phyloP scores from a whole-genome alignment of 73 alveolate species.

The Tetrahymena elliotti region DNA sequence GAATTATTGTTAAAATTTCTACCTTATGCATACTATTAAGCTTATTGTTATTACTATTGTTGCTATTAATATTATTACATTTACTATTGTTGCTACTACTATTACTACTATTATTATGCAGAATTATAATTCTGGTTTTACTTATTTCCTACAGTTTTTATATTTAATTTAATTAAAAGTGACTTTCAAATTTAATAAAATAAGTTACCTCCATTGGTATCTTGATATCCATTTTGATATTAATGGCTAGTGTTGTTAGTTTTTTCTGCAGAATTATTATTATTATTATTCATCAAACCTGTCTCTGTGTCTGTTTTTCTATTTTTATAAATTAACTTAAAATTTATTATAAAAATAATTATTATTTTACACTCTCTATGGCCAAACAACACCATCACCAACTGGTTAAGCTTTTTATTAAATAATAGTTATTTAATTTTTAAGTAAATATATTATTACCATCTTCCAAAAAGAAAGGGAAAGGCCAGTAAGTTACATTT shows the following conservation, averaged over 20 bases:
- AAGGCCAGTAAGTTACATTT: slow-evolving; percentile 65
- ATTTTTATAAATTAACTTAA: not conserved
- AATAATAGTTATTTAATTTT: not conserved
- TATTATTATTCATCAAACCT: not conserved
- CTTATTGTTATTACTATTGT: not conserved
- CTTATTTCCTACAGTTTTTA: not conserved
- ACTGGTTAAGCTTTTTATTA: not conserved
- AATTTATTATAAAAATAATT: not conserved
- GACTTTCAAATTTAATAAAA: not conserved
- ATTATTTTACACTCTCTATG: not conserved
- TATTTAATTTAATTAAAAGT: not conserved
- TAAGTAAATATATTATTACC: slow-evolving; percentile 7
- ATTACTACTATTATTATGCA: not conserved
- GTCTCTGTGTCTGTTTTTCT: not conserved
- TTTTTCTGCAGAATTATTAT: not conserved
- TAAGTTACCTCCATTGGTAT: not conserved
- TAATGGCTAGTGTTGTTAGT: not conserved
- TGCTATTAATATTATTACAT: not conserved
- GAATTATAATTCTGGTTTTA: not conserved
- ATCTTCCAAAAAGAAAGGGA: slow-evolving; percentile 70
- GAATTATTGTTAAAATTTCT: not conserved
- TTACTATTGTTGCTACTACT: not conserved
- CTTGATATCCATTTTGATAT: not conserved
- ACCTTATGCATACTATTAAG: not conserved
- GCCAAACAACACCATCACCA: not conserved